Evolutionary conservation across 2,329 filamentous ascomycete genomes (phyloP).

Genomic region (Orbilia brochopaga): DNA sequence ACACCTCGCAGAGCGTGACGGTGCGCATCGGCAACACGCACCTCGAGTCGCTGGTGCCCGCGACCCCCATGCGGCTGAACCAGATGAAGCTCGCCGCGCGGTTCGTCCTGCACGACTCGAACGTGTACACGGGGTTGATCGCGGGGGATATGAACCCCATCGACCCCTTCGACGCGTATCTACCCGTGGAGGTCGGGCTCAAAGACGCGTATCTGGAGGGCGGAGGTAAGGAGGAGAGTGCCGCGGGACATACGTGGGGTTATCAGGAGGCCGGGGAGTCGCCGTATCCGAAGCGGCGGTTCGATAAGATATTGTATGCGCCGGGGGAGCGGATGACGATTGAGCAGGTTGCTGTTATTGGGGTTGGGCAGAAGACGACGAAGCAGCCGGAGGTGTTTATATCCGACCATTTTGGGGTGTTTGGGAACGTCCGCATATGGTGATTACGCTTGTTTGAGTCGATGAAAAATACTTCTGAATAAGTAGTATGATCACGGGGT

Average conservation of each 20-base stretch:
- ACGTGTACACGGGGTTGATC: constrained; percentile 60
- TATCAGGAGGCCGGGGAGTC: constrained; percentile 58
- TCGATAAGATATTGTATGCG: constrained; percentile 47
- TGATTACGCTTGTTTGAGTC: constrained; percentile 10
- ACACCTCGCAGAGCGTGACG: constrained; percentile 50
- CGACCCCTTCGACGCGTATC: constrained; percentile 62
- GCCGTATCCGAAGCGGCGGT: constrained; percentile 26
- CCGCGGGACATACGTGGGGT: constrained; percentile 66
- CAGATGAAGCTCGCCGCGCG: constrained; percentile 61
- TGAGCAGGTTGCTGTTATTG: constrained; percentile 37
- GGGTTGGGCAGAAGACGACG: constrained; percentile 36
- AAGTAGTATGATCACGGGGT: too few relatives aligned
- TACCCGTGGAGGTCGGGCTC: constrained; percentile 62
- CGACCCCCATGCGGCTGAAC: constrained; percentile 62
- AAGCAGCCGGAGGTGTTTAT: constrained; percentile 33
- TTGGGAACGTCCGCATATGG: constrained; percentile 34
- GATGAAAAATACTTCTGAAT: neutral
- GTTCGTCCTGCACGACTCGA: constrained; percentile 58
- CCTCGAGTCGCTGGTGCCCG: constrained; percentile 64
- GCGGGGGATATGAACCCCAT: constrained; percentile 68
- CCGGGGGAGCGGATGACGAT: constrained; percentile 32
- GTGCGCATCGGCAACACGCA: constrained; percentile 66
- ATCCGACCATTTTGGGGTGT: constrained; percentile 47
- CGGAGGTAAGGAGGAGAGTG: constrained; percentile 63
- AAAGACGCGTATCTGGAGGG: constrained; percentile 64